phyloP scores from a whole-genome alignment of 2,329 filamentous ascomycete species.

The Aspergillus texensis region DNA sequence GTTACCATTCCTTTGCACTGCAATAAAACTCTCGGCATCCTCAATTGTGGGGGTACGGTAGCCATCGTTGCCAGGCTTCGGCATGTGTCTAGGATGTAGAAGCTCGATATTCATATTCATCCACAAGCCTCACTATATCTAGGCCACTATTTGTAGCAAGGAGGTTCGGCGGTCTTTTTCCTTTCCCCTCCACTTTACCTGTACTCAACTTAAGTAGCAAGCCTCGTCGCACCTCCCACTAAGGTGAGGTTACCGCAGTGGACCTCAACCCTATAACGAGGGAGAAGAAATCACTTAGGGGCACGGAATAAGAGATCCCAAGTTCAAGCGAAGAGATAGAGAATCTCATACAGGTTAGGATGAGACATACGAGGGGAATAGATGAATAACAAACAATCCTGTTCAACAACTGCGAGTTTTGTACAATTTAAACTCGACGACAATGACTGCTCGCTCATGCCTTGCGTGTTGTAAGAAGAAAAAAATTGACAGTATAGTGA shows the following conservation, averaged over 20 bases:
- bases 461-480: neutral
- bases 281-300: neutral
- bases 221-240: neutral
- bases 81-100: slow-evolving; percentile 36
- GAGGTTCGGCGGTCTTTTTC: neutral
- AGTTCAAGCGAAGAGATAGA: neutral
- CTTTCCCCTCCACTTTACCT: neutral
- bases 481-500: neutral
- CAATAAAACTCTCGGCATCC: slow-evolving; percentile 38
- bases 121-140: neutral
- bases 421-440: neutral
- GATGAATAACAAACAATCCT: neutral
- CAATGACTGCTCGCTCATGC: neutral
- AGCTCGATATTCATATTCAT: slow-evolving; percentile 24
- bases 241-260: neutral
- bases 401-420: neutral
- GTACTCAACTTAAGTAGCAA: neutral
- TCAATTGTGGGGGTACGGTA: slow-evolving; percentile 50
- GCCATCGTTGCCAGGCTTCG: slow-evolving; percentile 45
- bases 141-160: neutral
- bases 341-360: neutral
- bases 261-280: neutral
- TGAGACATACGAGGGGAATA: neutral
- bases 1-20: slow-evolving; percentile 15
- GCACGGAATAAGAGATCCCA: neutral